Evolutionary conservation across 208 protist species (phyloP).

Genomic region (Herpetomonas tarakana): DNA sequence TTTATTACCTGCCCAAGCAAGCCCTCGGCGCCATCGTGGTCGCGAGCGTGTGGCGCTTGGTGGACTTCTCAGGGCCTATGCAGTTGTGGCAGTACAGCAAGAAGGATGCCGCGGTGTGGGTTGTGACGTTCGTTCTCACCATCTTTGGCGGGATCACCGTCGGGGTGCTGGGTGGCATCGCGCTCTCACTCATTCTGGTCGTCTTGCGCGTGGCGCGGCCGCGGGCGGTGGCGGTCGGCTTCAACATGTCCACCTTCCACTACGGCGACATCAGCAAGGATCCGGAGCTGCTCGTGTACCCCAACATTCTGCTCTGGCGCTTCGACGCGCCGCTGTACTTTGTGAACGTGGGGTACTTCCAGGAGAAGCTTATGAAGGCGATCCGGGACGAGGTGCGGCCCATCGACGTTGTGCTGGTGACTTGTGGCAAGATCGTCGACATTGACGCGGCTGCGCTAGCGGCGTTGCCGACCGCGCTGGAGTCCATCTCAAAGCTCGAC

Average conservation of each 20-base stretch:
- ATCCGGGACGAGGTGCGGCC: slow-evolving; percentile 38
- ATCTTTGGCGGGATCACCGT: slow-evolving; percentile 48
- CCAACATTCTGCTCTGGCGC: slow-evolving; percentile 58
- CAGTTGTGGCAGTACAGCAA: slow-evolving; percentile 41
- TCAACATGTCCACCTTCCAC: slow-evolving; percentile 42
- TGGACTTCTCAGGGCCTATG: slow-evolving; percentile 39
- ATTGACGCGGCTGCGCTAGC: slow-evolving; percentile 44
- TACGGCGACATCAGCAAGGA: slow-evolving; percentile 56
- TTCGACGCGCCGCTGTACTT: slow-evolving; percentile 64
- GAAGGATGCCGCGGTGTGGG: slow-evolving; percentile 56
- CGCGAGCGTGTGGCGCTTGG: slow-evolving; percentile 40
- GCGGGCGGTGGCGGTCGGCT: slow-evolving; percentile 45
- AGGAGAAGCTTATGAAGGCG: slow-evolving; percentile 31
- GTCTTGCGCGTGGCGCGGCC: slow-evolving; percentile 55
- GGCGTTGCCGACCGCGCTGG: slow-evolving; percentile 23
- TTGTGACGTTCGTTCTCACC: slow-evolving; percentile 51
- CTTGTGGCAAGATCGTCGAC: slow-evolving; percentile 49
- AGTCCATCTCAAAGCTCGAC: slow-evolving; percentile 20
- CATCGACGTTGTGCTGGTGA: slow-evolving; percentile 46
- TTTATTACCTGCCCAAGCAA: slow-evolving; percentile 64
- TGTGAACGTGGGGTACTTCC: slow-evolving; percentile 47
- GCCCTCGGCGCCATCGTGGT: slow-evolving; percentile 48
- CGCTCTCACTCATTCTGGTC: slow-evolving; percentile 49
- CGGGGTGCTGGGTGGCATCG: slow-evolving; percentile 47
- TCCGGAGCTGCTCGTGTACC: slow-evolving; percentile 56